A percentile compares a stretch with the other conserved stretches of the same genome.
These are phyloP conservation scores for Oryza glaberrima DNA, from an alignment of 176 grass and related monocot species.

Conservation along the genomic window DNA sequence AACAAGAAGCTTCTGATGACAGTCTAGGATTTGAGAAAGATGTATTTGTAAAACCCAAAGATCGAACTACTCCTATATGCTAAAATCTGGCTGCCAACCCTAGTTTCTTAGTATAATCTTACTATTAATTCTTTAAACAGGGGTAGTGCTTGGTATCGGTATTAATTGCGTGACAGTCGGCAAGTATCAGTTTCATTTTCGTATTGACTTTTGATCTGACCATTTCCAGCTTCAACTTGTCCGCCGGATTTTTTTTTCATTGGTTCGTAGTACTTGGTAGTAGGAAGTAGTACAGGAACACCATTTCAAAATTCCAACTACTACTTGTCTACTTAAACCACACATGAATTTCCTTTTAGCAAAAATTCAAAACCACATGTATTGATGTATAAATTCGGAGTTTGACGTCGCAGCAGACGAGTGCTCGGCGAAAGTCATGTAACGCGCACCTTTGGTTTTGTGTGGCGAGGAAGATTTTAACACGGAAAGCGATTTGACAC, in stretches of 20 bases:
- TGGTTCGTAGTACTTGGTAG: no score
- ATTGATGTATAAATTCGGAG: not conserved
- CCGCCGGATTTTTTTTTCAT: not conserved
- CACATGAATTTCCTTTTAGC: not conserved
- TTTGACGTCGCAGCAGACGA: not conserved
- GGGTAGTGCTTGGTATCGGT: not conserved
- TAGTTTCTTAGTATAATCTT: no score
- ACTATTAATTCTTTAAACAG: no score
- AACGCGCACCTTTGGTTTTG: not conserved
- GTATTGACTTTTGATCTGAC: not conserved
- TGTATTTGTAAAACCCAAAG: no score
- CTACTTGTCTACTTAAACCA: not conserved
- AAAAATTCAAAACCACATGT: not conserved
- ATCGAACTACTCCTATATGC: no score
- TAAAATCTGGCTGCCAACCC: no score
- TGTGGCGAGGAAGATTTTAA: not conserved
- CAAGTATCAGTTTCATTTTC: not conserved
- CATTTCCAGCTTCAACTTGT: not conserved
- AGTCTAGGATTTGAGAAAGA: no score
- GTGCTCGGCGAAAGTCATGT: not conserved
- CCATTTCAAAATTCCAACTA: no score
- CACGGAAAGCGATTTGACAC: not conserved
- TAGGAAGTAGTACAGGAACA: not conserved
- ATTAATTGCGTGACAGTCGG: not conserved
- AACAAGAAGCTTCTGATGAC: no score